Conservation (phyloP, 2,329 filamentous ascomycete species). For the Paracoccidioides lutzii region DNA sequence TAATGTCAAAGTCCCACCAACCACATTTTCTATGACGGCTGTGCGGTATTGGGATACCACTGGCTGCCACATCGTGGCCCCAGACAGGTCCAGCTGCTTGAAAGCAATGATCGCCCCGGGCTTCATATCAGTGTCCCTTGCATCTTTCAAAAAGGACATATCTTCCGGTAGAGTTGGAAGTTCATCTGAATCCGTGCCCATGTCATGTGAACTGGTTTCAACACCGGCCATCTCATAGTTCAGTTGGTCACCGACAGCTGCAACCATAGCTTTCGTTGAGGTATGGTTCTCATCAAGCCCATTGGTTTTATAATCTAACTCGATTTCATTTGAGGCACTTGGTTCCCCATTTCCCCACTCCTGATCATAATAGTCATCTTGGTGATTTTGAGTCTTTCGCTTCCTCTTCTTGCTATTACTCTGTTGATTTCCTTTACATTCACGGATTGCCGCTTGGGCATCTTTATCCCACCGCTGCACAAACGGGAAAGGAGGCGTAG, state of each 20-base stretch:
- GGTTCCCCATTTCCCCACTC: slow-evolving; percentile 12
- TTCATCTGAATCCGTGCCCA: slow-evolving; percentile 29
- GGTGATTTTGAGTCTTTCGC: slow-evolving; percentile 33
- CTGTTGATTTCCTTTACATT: slow-evolving; percentile 20
- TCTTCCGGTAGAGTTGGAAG: slow-evolving; percentile 43
- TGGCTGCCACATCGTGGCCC: slow-evolving; percentile 36
- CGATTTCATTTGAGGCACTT: slow-evolving; percentile 12
- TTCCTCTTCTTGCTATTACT: slow-evolving; percentile 34
- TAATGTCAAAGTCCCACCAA: slow-evolving; percentile 46
- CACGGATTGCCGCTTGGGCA: slow-evolving; percentile 40
- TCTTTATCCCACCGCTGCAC: slow-evolving; percentile 77
- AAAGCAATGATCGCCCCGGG: slow-evolving; percentile 33
- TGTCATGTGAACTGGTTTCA: not conserved
- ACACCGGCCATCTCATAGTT: not conserved
- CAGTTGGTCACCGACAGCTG: not conserved
- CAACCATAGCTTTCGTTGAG: slow-evolving; percentile 6
- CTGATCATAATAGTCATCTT: slow-evolving; percentile 22
- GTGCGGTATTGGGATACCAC: slow-evolving; percentile 45
- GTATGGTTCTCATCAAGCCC: slow-evolving; percentile 11
- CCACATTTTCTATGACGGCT: slow-evolving; percentile 48
- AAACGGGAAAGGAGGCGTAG: slow-evolving; percentile 77
- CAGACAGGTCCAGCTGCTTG: slow-evolving; percentile 36
- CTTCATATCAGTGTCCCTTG: slow-evolving; percentile 22
- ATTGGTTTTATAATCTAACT: slow-evolving; percentile 9
- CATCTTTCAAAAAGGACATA: slow-evolving; percentile 46